phyloP scores from a whole-genome alignment of 2,329 filamentous ascomycete genomes.

The Proliferodiscus dingleyae region DNA sequence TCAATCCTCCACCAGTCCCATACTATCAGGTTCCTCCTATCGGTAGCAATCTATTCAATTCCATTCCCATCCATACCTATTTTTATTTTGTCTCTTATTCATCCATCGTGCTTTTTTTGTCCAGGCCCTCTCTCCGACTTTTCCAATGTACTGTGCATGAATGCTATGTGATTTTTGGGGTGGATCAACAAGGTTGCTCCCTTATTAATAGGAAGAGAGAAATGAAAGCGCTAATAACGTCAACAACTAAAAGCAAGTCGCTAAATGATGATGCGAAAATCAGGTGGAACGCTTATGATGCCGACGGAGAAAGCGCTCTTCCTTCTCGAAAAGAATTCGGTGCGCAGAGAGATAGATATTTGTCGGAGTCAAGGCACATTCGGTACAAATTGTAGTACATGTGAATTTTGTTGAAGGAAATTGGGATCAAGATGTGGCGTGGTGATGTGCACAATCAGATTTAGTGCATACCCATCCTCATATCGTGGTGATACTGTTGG shows the following conservation, averaged over 20 bases:
- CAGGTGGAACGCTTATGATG: conserved; percentile 25
- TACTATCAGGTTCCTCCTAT: background rate
- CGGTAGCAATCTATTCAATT: conserved; percentile 11
- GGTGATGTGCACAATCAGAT: conserved; percentile 7
- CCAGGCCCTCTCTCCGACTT: too few relatives aligned
- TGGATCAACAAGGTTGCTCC: conserved; percentile 4
- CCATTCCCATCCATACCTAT: conserved; percentile 1
- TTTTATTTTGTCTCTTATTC: background rate
- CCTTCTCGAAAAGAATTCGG: conserved; percentile 11
- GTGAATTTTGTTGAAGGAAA: conserved; percentile 12
- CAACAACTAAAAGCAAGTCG: conserved; percentile 23
- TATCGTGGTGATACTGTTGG: conserved; percentile 42
- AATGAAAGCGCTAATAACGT: conserved; percentile 24
- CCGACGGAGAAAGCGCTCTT: conserved; percentile 12
- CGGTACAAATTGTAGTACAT: conserved; percentile 29
- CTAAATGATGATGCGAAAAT: conserved; percentile 12
- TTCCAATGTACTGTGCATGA: conserved; percentile 16
- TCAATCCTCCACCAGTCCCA: too few relatives aligned
- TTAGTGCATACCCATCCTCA: conserved; percentile 31
- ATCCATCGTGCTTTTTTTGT: background rate
- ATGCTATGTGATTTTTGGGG: conserved; percentile 14
- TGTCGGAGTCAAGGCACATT: conserved; percentile 12
- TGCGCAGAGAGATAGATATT: conserved; percentile 5
- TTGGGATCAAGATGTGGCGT: conserved; percentile 7
- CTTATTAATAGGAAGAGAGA: conserved; percentile 11